Conservation (phyloP, 768 basidiomycete genomes). For the Tylopilus sp. region DNA sequence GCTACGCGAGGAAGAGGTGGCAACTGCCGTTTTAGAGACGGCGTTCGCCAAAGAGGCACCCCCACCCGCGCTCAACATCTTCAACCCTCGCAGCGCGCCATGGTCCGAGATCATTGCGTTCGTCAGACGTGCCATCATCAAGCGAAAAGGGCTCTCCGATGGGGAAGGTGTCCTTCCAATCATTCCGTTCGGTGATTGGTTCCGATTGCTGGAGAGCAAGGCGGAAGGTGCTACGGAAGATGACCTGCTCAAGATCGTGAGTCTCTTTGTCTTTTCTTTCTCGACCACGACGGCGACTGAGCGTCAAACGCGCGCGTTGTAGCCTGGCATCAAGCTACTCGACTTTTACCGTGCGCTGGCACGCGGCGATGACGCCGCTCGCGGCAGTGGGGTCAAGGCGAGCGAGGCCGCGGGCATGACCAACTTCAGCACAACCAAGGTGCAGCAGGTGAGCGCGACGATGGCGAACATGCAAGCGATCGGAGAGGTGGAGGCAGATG, state of each 20-base stretch:
- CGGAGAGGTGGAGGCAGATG: constrained; percentile 20
- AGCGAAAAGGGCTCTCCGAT: constrained; percentile 1
- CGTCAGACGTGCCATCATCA: constrained; percentile 19
- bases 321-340: constrained; percentile 37
- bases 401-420: constrained; percentile 22
- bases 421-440: constrained; percentile 17
- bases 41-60: constrained; percentile 16
- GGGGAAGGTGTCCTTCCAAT: constrained; percentile 21
- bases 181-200: constrained; percentile 36
- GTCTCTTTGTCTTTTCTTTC: not conserved
- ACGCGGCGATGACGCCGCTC: constrained; percentile 12
- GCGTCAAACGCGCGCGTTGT: not conserved
- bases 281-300: not conserved
- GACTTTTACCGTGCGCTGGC: constrained; percentile 31
- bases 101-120: constrained; percentile 32
- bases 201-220: constrained; percentile 24
- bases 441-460: constrained; percentile 15
- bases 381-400: not conserved
- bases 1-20: constrained; percentile 41
- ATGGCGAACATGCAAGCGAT: constrained; percentile 26
- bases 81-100: constrained; percentile 35
- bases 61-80: constrained; percentile 33
- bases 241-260: constrained; percentile 31
- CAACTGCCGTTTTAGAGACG: constrained; percentile 30
- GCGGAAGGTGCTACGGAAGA: constrained; percentile 20